Evolutionary conservation across 768 basidiomycete genomes (phyloP).

Genomic region (Pisolithus orientalis): DNA sequence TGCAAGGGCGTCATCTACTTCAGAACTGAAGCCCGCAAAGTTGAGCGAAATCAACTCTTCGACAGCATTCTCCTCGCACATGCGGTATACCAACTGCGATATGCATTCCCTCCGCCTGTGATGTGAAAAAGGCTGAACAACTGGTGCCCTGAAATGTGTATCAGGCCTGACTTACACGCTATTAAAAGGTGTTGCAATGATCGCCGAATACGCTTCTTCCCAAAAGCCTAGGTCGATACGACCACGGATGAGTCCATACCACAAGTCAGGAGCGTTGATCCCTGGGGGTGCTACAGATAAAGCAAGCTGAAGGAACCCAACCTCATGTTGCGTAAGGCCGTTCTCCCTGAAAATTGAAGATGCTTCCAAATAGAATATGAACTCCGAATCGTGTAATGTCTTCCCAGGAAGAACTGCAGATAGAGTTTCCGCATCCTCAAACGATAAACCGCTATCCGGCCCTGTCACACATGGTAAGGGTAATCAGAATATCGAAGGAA

Average conservation of each 20-base stretch:
- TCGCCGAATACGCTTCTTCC: constrained; percentile 81
- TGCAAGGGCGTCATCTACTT: constrained; percentile 81
- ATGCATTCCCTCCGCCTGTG: constrained; percentile 77
- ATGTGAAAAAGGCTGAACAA: constrained; percentile 6
- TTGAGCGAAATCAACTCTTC: constrained; percentile 74
- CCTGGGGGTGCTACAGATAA: constrained; percentile 58
- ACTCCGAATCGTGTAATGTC: constrained; percentile 52
- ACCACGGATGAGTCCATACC: constrained; percentile 74
- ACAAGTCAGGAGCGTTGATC: constrained; percentile 59
- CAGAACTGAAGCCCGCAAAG: constrained; percentile 77
- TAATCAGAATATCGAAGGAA: neutral
- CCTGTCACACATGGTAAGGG: constrained; percentile 27
- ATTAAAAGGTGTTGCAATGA: constrained; percentile 70
- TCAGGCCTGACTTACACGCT: constrained; percentile 56
- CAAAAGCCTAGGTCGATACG: constrained; percentile 67
- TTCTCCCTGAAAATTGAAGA: constrained; percentile 66
- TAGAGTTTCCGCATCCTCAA: constrained; percentile 62
- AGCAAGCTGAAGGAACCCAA: constrained; percentile 73
- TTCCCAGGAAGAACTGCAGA: constrained; percentile 53
- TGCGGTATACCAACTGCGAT: constrained; percentile 76
- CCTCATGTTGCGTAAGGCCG: constrained; percentile 52
- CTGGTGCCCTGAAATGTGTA: constrained; percentile 3
- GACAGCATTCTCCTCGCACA: constrained; percentile 87
- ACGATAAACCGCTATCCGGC: constrained; percentile 42
- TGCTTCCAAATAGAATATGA: constrained; percentile 73